Conservation (phyloP, 2,329 filamentous ascomycete species). For the Orbilia oligospora region DNA sequence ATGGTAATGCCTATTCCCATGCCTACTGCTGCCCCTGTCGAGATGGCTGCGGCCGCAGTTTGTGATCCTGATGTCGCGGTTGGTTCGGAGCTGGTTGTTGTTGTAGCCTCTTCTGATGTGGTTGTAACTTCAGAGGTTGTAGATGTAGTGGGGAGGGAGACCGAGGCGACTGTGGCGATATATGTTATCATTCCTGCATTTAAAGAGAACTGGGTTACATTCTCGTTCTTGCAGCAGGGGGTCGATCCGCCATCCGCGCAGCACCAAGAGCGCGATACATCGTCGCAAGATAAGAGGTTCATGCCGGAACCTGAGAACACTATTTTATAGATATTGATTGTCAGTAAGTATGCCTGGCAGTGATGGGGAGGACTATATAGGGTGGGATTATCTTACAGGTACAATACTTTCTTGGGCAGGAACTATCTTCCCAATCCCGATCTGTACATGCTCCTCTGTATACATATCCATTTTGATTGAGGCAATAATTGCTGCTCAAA, state of each 20-base stretch:
- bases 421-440: slow-evolving; percentile 12
- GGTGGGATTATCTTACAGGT: not conserved
- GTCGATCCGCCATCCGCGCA: slow-evolving; percentile 31
- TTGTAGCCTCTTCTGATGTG: slow-evolving; percentile 3
- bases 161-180: slow-evolving; percentile 26
- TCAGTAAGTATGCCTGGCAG: not conserved
- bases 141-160: not conserved
- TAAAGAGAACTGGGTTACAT: slow-evolving; percentile 28
- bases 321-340: slow-evolving; percentile 1
- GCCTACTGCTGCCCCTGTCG: slow-evolving; percentile 37
- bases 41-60: not conserved
- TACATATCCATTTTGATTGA: slow-evolving; percentile 44
- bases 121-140: not conserved
- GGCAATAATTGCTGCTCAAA: slow-evolving; percentile 43
- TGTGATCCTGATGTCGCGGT: slow-evolving; percentile 1
- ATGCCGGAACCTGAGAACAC: slow-evolving; percentile 11
- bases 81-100: slow-evolving; percentile 23
- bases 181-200: slow-evolving; percentile 46
- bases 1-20: slow-evolving; percentile 38
- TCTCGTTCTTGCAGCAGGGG: slow-evolving; percentile 43
- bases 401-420: slow-evolving; percentile 22
- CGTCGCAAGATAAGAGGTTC: slow-evolving; percentile 53
- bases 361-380: not conserved
- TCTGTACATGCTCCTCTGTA: slow-evolving; percentile 55
- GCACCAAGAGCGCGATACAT: slow-evolving; percentile 47